A percentile compares a stretch with the other conserved stretches of the same genome.
These are phyloP conservation scores for Spergularia marina DNA, from an alignment of 148 eudicot genomes.

Conservation along the genomic window DNA sequence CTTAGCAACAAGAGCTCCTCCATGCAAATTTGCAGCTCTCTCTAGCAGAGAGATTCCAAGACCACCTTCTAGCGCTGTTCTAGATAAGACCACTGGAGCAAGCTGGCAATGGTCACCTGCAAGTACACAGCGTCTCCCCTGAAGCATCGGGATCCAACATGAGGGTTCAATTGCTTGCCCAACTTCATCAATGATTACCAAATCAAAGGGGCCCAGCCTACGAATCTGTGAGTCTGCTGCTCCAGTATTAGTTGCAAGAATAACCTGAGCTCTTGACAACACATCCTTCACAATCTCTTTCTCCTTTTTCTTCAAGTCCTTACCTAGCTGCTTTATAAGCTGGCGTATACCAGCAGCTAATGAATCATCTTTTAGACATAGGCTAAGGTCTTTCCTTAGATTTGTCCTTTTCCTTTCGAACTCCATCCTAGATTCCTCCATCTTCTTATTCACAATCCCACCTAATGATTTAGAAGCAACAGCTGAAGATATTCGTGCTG, in stretches of 20 bases:
- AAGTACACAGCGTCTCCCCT: conserved; percentile 75
- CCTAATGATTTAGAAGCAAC: conserved; percentile 75
- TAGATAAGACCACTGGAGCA: conserved; percentile 77
- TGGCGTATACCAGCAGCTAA: conserved; percentile 94
- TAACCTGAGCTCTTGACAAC: conserved; percentile 66
- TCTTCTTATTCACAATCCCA: conserved; percentile 59
- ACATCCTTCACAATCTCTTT: conserved; percentile 66
- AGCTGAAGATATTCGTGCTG: conserved; percentile 66
- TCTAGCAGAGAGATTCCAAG: conserved; percentile 72
- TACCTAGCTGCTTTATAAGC: conserved; percentile 77
- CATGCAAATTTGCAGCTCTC: conserved; percentile 62
- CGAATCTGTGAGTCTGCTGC: conserved; percentile 81
- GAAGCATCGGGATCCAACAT: conserved; percentile 79
- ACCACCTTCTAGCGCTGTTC: conserved; percentile 79
- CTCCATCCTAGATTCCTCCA: conserved; percentile 49
- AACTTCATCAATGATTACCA: conserved; percentile 84
- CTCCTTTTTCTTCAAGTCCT: conserved; percentile 72
- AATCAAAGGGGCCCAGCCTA: conserved; percentile 63
- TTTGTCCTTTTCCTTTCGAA: conserved; percentile 74
- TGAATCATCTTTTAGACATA: conserved; percentile 74
- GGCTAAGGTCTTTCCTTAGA: conserved; percentile 70
- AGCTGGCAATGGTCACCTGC: conserved; percentile 88
- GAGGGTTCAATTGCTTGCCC: conserved; percentile 91
- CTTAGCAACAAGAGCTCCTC: conserved; percentile 58
- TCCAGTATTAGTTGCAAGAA: conserved; percentile 83